Percentiles rank a stretch among this genome's conserved stretches.
Conservation (phyloP, 768 basidiomycete genomes). For the Podaxis carcinomalis region DNA sequence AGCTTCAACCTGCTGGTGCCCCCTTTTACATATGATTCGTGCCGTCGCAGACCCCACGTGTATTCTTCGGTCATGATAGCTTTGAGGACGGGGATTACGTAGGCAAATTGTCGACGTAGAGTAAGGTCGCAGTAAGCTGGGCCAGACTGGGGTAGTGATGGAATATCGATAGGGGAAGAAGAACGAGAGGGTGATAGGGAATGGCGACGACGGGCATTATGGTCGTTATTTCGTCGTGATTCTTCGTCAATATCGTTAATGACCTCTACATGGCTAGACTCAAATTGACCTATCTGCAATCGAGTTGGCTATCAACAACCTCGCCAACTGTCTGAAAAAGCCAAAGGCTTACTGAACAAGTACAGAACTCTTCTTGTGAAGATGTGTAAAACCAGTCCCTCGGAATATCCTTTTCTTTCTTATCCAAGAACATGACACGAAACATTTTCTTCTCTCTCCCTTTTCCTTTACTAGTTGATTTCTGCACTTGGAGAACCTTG, state of each 20-base stretch:
- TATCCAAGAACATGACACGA: slow-evolving; percentile 56
- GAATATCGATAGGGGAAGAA: slow-evolving; percentile 35
- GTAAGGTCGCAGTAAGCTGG: slow-evolving; percentile 23
- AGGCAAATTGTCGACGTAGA: slow-evolving; percentile 57
- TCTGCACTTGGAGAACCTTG: slow-evolving; percentile 32
- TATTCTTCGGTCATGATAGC: slow-evolving; percentile 58
- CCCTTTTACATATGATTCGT: slow-evolving; percentile 56
- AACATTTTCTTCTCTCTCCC: slow-evolving; percentile 39
- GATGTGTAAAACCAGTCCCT: slow-evolving; percentile 54
- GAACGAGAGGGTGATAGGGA: slow-evolving; percentile 38
- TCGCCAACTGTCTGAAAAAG: neutral
- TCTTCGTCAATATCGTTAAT: slow-evolving; percentile 36
- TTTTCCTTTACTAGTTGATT: slow-evolving; percentile 35
- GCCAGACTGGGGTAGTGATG: slow-evolving; percentile 35
- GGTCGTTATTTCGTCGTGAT: slow-evolving; percentile 20
- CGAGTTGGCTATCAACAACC: neutral
- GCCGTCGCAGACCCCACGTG: slow-evolving; percentile 43
- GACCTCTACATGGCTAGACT: slow-evolving; percentile 40
- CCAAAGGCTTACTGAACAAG: slow-evolving; percentile 43
- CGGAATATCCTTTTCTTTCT: slow-evolving; percentile 32
- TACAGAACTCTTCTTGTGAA: slow-evolving; percentile 56
- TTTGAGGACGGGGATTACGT: slow-evolving; percentile 57
- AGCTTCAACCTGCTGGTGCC: slow-evolving; percentile 42
- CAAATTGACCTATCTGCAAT: slow-evolving; percentile 52
- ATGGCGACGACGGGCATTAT: slow-evolving; percentile 27